Evolutionary conservation across 306 rosid genomes (phyloP), one percentile per base, ranked within the genome.

Genomic region (Casuarina equisetifolia): DNA sequence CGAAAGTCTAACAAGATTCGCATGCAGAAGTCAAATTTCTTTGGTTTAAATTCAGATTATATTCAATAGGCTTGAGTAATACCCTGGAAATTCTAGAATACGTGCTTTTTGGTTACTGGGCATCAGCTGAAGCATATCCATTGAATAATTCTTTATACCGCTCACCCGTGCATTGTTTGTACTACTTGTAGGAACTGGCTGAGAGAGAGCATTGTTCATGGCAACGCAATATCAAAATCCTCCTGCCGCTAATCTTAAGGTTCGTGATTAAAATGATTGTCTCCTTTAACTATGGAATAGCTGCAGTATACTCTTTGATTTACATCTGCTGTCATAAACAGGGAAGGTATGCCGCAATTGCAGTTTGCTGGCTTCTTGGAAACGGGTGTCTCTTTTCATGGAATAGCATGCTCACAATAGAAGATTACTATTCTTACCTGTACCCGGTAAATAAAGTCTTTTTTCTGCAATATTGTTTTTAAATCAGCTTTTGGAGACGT

Each of bases 361-460:
- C 74, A 1, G 86, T 91, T 0, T 94, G 98, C 55, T 94, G 93
- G 93, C 85, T 94, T 87, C 98, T 94, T 71, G 98, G 98, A 54
- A 94, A 86, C 68, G 97, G 98, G 11, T 84, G 91, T 62, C 97
- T 94, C 72, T 87, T 92, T 77, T 73, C 97, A 32, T 94, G 98
- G 97, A 92, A 92, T 79, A 94, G 98, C 69, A 94, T 94, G 97
- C 85, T 94, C 2, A 92, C 98, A 3, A 94, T 94, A 39, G 80
- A 57, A 86, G 98, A 94, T 88, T 94, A 94, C 85, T 92, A 92
- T 59, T 81, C 43, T 66, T 6, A 63, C 74, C 84, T 92, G 91
- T 94, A 92, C 75, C 98, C 97, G 89, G 97, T 94, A 84, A 85
- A 71, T 74, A 1, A 32, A 35, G 2, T 16, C 20, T 50, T 46